Conservation (phyloP, 352 stramenopile species). For the Lagenidium giganteum region DNA sequence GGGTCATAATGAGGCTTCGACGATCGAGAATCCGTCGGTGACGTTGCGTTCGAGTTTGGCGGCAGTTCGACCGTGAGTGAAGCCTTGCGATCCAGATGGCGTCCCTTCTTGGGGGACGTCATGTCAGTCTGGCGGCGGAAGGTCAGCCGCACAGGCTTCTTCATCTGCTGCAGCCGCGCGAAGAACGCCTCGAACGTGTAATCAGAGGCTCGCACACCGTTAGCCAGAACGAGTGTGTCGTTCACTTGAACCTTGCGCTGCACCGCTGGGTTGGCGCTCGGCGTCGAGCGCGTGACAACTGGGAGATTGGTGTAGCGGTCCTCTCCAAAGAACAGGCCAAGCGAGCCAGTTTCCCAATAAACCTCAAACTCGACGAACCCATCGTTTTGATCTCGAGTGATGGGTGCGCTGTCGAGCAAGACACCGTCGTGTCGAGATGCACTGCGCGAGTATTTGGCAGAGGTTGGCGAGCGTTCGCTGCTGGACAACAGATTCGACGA, state of each 20-base stretch:
- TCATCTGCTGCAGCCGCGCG: constrained; percentile 74
- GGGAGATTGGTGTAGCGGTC: constrained; percentile 59
- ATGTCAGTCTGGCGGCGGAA: constrained; percentile 35
- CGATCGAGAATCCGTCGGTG: too few species aligned
- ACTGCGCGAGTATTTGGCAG: too few species aligned
- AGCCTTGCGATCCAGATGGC: constrained; percentile 7
- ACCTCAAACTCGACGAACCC: constrained; percentile 62
- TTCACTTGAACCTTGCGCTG: constrained; percentile 65
- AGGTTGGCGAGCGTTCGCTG: too few species aligned
- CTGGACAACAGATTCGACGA: too few species aligned
- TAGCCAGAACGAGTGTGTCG: constrained; percentile 76
- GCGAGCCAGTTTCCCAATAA: constrained; percentile 70
- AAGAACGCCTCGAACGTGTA: constrained; percentile 84
- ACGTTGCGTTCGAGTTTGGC: too few species aligned
- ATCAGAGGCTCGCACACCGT: constrained; percentile 59
- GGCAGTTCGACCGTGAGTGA: constrained; percentile 5
- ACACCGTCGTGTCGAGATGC: too few species aligned
- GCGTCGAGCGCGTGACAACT: constrained; percentile 71
- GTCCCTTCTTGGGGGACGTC: constrained; percentile 2
- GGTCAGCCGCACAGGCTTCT: constrained; percentile 74
- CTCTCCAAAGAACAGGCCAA: constrained; percentile 84
- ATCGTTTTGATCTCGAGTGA: too few species aligned
- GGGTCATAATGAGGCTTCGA: too few species aligned
- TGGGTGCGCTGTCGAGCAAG: too few species aligned
- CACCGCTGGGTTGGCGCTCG: constrained; percentile 62